Conservation (phyloP, 345 rosid genomes). For the Eucalyptus camaldulensis region DNA sequence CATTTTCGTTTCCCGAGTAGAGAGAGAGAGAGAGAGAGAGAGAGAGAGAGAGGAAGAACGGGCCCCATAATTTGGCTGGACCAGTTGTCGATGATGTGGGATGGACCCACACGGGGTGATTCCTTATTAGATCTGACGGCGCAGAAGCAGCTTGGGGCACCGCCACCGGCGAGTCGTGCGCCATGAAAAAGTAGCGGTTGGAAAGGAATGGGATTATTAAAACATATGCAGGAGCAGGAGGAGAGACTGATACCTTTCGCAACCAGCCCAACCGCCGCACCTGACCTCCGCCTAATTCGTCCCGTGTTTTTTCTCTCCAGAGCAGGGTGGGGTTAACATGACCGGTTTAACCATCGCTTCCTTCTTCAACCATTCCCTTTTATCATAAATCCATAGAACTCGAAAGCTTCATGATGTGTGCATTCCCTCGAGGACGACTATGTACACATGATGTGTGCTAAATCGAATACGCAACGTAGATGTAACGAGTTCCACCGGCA, state of each 20-base stretch:
- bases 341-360: background rate
- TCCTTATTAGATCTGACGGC: background rate
- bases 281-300: background rate
- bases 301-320: background rate
- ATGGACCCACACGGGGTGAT: background rate
- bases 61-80: background rate
- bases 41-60: background rate
- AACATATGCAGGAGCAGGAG: background rate
- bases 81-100: background rate
- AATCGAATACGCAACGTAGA: background rate
- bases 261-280: background rate
- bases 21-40: background rate
- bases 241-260: background rate
- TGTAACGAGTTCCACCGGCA: background rate
- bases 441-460: background rate
- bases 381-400: background rate
- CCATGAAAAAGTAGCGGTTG: background rate
- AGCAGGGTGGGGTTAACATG: background rate
- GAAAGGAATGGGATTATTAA: background rate
- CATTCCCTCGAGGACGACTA: background rate
- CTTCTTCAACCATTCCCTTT: background rate
- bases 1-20: background rate
- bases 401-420: background rate
- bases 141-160: background rate
- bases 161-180: background rate